phyloP scores from a whole-genome alignment of 1,284 basidiomycete species.

The Ganoderma lucidum region DNA sequence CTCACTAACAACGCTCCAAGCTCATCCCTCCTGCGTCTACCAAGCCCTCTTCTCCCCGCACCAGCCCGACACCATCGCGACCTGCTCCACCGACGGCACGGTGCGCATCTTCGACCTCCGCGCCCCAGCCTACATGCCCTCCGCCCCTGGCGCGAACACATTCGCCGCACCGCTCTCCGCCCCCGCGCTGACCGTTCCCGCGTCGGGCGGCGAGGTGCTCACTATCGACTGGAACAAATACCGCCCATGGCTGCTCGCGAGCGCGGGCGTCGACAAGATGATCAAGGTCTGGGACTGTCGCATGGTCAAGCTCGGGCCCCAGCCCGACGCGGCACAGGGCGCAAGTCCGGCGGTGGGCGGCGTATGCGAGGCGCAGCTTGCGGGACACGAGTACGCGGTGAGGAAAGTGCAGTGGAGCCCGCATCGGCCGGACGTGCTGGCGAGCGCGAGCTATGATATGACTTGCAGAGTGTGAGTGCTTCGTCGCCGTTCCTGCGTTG shows the following conservation, averaged over 20 bases:
- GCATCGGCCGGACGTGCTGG: conserved; percentile 78
- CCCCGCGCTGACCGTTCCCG: conserved; percentile 74
- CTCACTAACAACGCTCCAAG: conserved; percentile 83
- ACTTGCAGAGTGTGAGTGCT: conserved; percentile 85
- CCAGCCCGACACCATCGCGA: conserved; percentile 81
- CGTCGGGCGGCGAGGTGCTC: conserved; percentile 76
- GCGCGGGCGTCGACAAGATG: conserved; percentile 82
- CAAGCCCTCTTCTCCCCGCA: conserved; percentile 93
- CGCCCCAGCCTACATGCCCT: conserved; percentile 51
- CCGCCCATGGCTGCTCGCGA: conserved; percentile 79
- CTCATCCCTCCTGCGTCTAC: conserved; percentile 88
- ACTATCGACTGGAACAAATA: conserved; percentile 96
- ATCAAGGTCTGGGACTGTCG: conserved; percentile 89
- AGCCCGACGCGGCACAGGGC: conserved; percentile 44
- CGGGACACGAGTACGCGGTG: conserved; percentile 86
- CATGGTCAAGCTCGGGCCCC: conserved; percentile 67
- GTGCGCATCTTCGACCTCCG: conserved; percentile 86
- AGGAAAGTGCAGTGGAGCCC: conserved; percentile 84
- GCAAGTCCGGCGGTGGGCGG: conserved; percentile 62
- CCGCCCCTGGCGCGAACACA: conserved; percentile 46
- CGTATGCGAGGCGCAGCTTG: conserved; percentile 68
- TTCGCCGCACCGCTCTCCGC: conserved; percentile 72
- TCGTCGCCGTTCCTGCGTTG: too few relatives aligned
- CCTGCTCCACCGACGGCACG: conserved; percentile 88
- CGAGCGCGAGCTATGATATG: conserved; percentile 96